Conservation (phyloP, 805 yeast species). For the Teunomyces funiuensis region DNA sequence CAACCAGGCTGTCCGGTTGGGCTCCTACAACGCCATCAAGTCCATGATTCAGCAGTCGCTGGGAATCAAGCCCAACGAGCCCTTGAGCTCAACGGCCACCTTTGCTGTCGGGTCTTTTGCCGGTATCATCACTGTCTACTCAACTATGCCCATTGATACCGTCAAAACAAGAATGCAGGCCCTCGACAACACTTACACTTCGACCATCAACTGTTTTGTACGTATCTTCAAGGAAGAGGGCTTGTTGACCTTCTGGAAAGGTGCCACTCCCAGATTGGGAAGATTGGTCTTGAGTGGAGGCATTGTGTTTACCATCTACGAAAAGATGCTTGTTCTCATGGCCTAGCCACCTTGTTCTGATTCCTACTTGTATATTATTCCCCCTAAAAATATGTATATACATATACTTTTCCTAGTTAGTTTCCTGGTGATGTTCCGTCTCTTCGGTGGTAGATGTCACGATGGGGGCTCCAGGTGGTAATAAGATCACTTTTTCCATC, state of each 20-base stretch:
- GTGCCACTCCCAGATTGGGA: conserved; percentile 96
- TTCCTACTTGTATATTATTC: neutral
- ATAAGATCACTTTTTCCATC: conserved; percentile 64
- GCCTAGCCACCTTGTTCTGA: conserved; percentile 23
- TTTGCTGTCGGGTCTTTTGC: conserved; percentile 89
- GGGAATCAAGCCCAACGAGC: conserved; percentile 64
- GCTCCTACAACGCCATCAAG: conserved; percentile 88
- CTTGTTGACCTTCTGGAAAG: conserved; percentile 90
- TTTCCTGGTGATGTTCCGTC: neutral
- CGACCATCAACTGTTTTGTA: conserved; percentile 80
- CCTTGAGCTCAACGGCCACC: conserved; percentile 75
- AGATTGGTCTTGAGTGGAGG: conserved; percentile 93
- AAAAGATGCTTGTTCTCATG: conserved; percentile 73
- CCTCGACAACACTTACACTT: conserved; percentile 72
- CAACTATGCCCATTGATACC: conserved; percentile 95
- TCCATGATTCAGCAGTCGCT: conserved; percentile 70
- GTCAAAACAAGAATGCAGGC: conserved; percentile 98
- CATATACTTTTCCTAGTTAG: neutral
- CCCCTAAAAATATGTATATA: neutral
- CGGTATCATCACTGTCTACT: conserved; percentile 84
- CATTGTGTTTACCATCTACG: conserved; percentile 94
- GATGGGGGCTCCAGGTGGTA: conserved; percentile 32
- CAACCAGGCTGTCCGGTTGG: conserved; percentile 90
- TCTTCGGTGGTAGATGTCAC: conserved; percentile 11
- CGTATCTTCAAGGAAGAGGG: conserved; percentile 87